Evolutionary conservation across 176 grass and related monocot genomes (phyloP).

Genomic region (Cenchrus americanus): DNA sequence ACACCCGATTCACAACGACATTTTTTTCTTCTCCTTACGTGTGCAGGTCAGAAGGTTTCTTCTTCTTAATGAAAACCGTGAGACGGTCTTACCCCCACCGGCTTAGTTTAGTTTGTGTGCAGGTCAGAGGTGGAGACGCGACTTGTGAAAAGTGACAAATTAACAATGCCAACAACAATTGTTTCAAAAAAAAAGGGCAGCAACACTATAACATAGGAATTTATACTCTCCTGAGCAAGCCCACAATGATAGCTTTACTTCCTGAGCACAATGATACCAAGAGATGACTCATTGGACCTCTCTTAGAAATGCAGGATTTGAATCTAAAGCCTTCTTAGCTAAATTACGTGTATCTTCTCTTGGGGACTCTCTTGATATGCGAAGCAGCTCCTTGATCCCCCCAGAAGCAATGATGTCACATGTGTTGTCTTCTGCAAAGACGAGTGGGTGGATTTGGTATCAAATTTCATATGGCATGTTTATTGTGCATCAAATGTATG

Average conservation of each 20-base stretch:
- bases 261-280: not conserved
- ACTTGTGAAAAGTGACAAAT: too few relatives aligned
- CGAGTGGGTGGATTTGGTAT: not conserved
- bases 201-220: not conserved
- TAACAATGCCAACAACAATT: too few relatives aligned
- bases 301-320: slow-evolving; percentile 70
- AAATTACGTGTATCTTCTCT: slow-evolving; percentile 77
- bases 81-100: too few relatives aligned
- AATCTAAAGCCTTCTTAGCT: slow-evolving; percentile 81
- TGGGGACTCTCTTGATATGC: slow-evolving; percentile 73
- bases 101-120: too few relatives aligned
- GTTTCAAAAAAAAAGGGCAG: too few relatives aligned
- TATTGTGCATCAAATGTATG: not conserved
- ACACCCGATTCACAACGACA: too few relatives aligned
- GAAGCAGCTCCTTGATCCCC: slow-evolving; percentile 86
- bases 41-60: too few relatives aligned
- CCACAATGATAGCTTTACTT: not conserved
- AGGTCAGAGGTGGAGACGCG: too few relatives aligned
- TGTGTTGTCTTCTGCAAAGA: slow-evolving; percentile 77
- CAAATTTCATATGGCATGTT: not conserved
- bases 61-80: too few relatives aligned
- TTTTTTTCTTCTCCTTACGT: too few relatives aligned
- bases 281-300: slow-evolving; percentile 49
- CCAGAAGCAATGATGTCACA: slow-evolving; percentile 76
- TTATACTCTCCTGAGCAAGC: not conserved